Evolutionary conservation across 2,329 filamentous ascomycete genomes (phyloP), one percentile per base, ranked within the genome.

Genomic region (Colletotrichum horii): DNA sequence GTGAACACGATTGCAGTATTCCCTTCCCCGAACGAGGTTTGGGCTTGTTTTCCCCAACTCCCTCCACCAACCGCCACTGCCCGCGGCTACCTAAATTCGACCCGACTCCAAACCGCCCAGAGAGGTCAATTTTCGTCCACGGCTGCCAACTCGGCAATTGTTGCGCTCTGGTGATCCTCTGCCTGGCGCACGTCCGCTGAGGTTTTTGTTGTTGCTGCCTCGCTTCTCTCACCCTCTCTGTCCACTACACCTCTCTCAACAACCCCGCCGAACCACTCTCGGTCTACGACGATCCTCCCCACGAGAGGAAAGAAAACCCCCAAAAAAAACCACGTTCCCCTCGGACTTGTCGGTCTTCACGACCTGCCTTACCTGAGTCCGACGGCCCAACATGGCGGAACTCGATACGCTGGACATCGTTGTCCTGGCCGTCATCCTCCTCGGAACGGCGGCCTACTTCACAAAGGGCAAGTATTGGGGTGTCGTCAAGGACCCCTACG

Each of bases 381-480:
- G 56, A 69, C 70, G 56, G 64, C 64, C 64, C 73, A 73, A 28
- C 81, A 98, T 99, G 97, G 95, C 96, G 80, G 94, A 98, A 90
- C 93, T 99, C 83, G 97, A 99, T 84, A 98, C 96, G 30, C 89
- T 99, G 88, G 97, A 99, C 90, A 90, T 98, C 81, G 86, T 98
- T 81, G 97, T 99, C 89, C 94, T 99, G 79, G 92, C 92, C 77
- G 92, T 92, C 74, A 93, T 99, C 80, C 91, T 98, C 71, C 84
- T 97, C 74, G 97, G 95, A 79, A 98, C 96, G 64, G 84, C 96
- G 76, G 97, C 96, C 83, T 99, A 98, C 88, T 98, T 99, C 87
- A 98, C 97, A 79, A 99, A 99, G 85, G 97, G 97, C 82, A 97
- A 94, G 78, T 93, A 97, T 85, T 99, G 96, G 96, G 96, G 91